These are phyloP conservation scores for Yarrowia bubula DNA, from an alignment of 805 yeast genomes.

Conservation along the genomic window DNA sequence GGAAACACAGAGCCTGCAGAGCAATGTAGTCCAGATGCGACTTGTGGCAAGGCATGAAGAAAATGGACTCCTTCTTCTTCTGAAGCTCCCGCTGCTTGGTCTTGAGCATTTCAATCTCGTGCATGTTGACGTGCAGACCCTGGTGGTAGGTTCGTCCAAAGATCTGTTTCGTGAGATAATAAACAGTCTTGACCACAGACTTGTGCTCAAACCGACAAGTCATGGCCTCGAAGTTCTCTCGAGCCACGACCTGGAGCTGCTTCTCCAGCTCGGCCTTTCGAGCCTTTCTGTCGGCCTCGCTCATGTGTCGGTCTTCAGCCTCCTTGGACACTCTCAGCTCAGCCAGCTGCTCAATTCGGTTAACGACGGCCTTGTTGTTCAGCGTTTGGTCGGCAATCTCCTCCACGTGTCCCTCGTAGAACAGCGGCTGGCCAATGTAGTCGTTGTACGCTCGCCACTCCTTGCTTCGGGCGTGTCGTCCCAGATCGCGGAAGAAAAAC, in stretches of 20 bases:
- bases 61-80: constrained; percentile 40
- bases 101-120: constrained; percentile 39
- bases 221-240: constrained; percentile 38
- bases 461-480: constrained; percentile 38
- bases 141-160: constrained; percentile 44
- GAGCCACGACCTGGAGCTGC: constrained; percentile 39
- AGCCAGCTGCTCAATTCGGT: constrained; percentile 39
- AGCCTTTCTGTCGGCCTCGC: constrained; percentile 30
- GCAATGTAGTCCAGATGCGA: constrained; percentile 62
- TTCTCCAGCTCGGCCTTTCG: constrained; percentile 35
- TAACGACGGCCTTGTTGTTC: constrained; percentile 36
- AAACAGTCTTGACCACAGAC: constrained; percentile 37
- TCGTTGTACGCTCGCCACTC: constrained; percentile 42
- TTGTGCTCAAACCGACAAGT: constrained; percentile 40
- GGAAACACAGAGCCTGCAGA: constrained; percentile 51
- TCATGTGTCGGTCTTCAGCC: constrained; percentile 26
- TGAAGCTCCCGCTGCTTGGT: constrained; percentile 40
- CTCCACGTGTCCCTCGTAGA: constrained; percentile 38
- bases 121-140: constrained; percentile 43
- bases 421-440: constrained; percentile 41
- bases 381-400: constrained; percentile 36
- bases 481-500: constrained; percentile 37
- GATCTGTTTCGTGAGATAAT: constrained; percentile 42
- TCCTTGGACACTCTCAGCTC: constrained; percentile 37
- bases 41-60: constrained; percentile 60